Evolutionary conservation across 768 basidiomycete species (phyloP).

Genomic region (Scleroderma citrinum): DNA sequence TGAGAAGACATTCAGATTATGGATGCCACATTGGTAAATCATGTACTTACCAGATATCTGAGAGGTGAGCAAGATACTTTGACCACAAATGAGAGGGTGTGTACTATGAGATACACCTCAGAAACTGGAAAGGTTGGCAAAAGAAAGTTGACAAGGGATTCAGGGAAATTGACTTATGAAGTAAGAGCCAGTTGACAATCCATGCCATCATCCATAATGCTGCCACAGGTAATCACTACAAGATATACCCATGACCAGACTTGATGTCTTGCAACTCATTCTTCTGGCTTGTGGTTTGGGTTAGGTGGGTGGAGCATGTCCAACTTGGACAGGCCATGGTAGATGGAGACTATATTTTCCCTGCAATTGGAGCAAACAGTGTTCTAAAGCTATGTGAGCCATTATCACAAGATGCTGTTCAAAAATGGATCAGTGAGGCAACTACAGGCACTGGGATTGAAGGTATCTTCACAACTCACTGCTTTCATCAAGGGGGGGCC

Average conservation of each 20-base stretch:
- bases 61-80: not conserved
- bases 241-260: not conserved
- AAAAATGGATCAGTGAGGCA: too few species aligned
- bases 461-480: too few species aligned
- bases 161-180: conserved; percentile 15
- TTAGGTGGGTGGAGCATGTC: too few species aligned
- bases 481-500: too few species aligned
- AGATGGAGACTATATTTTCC: too few species aligned
- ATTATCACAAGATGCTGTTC: too few species aligned
- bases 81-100: conserved; percentile 5
- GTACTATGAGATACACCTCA: conserved; percentile 16
- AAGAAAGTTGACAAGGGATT: conserved; percentile 18
- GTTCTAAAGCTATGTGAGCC: too few species aligned
- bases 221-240: not conserved
- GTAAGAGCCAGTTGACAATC: not conserved
- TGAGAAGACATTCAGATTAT: conserved; percentile 14
- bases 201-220: not conserved
- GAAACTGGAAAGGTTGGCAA: conserved; percentile 23
- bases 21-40: not conserved
- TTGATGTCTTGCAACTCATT: conserved; percentile 8
- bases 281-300: too few species aligned
- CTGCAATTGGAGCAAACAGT: too few species aligned
- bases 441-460: too few species aligned
- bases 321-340: too few species aligned
- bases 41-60: conserved; percentile 1